phyloP scores from a whole-genome alignment of 805 yeast genomes.

The Schizosaccharomyces osmophilus region DNA sequence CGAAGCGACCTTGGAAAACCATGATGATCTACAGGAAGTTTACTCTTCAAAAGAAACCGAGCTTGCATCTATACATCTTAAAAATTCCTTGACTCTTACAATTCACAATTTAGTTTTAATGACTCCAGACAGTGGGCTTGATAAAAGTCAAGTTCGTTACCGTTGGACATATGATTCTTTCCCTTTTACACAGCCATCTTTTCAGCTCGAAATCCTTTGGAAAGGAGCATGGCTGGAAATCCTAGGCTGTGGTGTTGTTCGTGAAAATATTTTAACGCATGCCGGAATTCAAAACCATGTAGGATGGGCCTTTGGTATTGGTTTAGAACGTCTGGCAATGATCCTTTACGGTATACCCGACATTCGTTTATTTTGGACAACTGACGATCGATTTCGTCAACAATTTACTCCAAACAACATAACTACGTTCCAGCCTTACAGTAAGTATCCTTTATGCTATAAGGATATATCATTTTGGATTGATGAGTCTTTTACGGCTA shows the following conservation, averaged over 20 bases:
- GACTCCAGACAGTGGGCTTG: slow-evolving; percentile 31
- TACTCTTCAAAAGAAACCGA: slow-evolving; percentile 49
- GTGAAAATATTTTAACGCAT: slow-evolving; percentile 47
- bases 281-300: slow-evolving; percentile 39
- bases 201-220: slow-evolving; percentile 99
- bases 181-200: slow-evolving; percentile 96
- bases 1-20: slow-evolving; percentile 2
- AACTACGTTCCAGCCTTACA: slow-evolving; percentile 58
- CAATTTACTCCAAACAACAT: slow-evolving; percentile 52
- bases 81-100: slow-evolving; percentile 60
- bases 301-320: slow-evolving; percentile 97
- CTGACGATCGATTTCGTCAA: slow-evolving; percentile 44
- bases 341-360: slow-evolving; percentile 84
- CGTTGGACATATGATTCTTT: slow-evolving; percentile 90
- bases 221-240: slow-evolving; percentile 93
- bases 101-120: slow-evolving; percentile 28
- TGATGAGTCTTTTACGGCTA: slow-evolving; percentile 41
- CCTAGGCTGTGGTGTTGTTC: slow-evolving; percentile 85
- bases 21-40: slow-evolving; percentile 59
- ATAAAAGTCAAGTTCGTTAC: slow-evolving; percentile 54
- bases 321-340: slow-evolving; percentile 90
- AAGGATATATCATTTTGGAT: slow-evolving; percentile 90
- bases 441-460: slow-evolving; percentile 66
- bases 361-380: slow-evolving; percentile 77
- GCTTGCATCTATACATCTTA: slow-evolving; percentile 51